These are phyloP conservation scores for Magnusiomyces sp. DNA, from an alignment of 1,139 yeast genomes.

Conservation along the genomic window DNA sequence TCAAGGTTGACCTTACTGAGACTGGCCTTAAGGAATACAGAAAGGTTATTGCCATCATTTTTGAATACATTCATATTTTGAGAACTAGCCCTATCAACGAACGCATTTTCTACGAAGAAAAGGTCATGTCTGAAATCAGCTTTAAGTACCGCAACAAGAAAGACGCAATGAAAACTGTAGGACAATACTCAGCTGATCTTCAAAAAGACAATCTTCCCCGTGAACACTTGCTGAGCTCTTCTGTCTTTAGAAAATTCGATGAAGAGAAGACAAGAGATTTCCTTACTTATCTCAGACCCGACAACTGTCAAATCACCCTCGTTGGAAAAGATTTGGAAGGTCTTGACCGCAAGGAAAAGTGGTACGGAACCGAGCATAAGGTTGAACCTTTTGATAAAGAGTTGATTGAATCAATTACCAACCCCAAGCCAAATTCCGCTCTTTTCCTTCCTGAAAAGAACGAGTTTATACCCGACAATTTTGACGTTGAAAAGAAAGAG, in stretches of 20 bases:
- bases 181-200: slow-evolving; percentile 41
- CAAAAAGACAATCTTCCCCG: slow-evolving; percentile 52
- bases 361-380: slow-evolving; percentile 86
- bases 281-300: slow-evolving; percentile 43
- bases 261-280: slow-evolving; percentile 46
- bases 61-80: slow-evolving; percentile 65
- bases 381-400: slow-evolving; percentile 38
- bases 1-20: slow-evolving; percentile 69
- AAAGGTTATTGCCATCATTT: slow-evolving; percentile 48
- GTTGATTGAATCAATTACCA: slow-evolving; percentile 34
- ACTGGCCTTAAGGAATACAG: slow-evolving; percentile 59
- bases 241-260: slow-evolving; percentile 53
- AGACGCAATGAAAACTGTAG: slow-evolving; percentile 52
- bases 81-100: slow-evolving; percentile 48
- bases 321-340: slow-evolving; percentile 34
- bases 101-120: slow-evolving; percentile 45
- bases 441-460: slow-evolving; percentile 63
- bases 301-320: slow-evolving; percentile 54
- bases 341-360: slow-evolving; percentile 49
- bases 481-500: slow-evolving; percentile 46
- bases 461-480: slow-evolving; percentile 72
- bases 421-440: slow-evolving; percentile 28
- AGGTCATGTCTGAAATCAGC: slow-evolving; percentile 38
- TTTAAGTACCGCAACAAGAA: slow-evolving; percentile 65
- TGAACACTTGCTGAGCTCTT: slow-evolving; percentile 48